Evolutionary conservation across 1,284 basidiomycete species (phyloP).

Genomic region (Mycena citricolor): DNA sequence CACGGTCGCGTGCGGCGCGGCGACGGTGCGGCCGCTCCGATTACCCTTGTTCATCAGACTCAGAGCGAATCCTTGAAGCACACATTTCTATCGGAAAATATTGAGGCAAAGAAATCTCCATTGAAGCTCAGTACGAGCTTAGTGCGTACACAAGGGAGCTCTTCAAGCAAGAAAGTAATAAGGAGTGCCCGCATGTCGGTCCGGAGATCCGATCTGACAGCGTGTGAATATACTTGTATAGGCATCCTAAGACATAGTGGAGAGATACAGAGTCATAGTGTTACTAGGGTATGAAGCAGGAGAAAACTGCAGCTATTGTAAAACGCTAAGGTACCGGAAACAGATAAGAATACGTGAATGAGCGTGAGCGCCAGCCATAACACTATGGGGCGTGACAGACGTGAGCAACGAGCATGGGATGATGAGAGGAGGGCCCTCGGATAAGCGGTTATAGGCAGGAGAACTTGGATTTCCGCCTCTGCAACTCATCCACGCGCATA

Average conservation of each 20-base stretch:
- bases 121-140: no score
- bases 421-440: conserved; percentile 16
- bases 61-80: no score
- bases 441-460: conserved; percentile 65
- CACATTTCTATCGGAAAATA: no score
- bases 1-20: no score
- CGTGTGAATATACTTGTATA: conserved; percentile 5
- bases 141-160: no score
- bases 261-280: conserved; percentile 25
- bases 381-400: conserved; percentile 34
- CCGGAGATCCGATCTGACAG: no score
- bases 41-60: not conserved
- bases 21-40: conserved; percentile 11
- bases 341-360: conserved; percentile 37
- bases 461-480: conserved; percentile 82
- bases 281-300: conserved; percentile 24
- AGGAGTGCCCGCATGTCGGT: no score
- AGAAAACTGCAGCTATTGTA: conserved; percentile 29
- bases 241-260: conserved; percentile 17
- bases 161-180: no score
- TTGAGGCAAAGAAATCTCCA: no score
- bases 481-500: conserved; percentile 79
- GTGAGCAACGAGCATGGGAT: conserved; percentile 26
- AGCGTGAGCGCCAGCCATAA: conserved; percentile 35
- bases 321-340: conserved; percentile 29